Base-by-base conservation (phyloP, 2,329 filamentous ascomycete species). In the Malbranchea zuffiana region DNA sequence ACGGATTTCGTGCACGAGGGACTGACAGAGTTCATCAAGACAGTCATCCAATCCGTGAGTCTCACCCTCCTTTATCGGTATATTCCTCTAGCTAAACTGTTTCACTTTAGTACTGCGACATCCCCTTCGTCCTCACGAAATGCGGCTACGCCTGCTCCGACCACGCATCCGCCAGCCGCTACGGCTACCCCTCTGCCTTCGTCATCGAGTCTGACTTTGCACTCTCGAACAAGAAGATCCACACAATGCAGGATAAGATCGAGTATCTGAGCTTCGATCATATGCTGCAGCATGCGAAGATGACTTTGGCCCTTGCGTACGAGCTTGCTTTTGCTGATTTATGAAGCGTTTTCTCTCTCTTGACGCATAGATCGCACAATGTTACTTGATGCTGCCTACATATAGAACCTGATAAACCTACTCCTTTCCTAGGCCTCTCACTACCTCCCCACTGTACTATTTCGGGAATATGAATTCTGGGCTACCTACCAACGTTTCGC, bases 21-120 rank as follows among this genome's bases (percentile, higher is more conserved):
- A 37, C 67, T 96, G 48, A 96, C 88, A 3, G 69, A 73, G 6
- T 96, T 95, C 59, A 88, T 95, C 68, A 95, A 94, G 70, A 73
- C 79, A 51, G 74, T 94, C 42, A 82, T 95, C 46, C 80, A 75
- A 20, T 75, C 75, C 50, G 71, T 72, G 62, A 48, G 61, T 34
- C 20, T 25, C 23, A n/a, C n/a, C n/a, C n/a, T n/a, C n/a, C 4
- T 17, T 6, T 11, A 13, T 17, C 4, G 16, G 27, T 11, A 30
- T 2, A 11, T 30, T 30, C n/a, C 13, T 30, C 8, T n/a, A 30
- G 10, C n/a, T n/a, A 11, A 8, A 30, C 25, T 21, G 2, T n/a
- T 17, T 18, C 5, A 16, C 10, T 8, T 8, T 31, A 79, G 66
- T 96, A 96, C 67, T 95, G 87, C 63, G 73, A 78, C 35, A 90